Conservation (phyloP, 1,284 basidiomycete genomes). For the Naganishia cerealis region DNA sequence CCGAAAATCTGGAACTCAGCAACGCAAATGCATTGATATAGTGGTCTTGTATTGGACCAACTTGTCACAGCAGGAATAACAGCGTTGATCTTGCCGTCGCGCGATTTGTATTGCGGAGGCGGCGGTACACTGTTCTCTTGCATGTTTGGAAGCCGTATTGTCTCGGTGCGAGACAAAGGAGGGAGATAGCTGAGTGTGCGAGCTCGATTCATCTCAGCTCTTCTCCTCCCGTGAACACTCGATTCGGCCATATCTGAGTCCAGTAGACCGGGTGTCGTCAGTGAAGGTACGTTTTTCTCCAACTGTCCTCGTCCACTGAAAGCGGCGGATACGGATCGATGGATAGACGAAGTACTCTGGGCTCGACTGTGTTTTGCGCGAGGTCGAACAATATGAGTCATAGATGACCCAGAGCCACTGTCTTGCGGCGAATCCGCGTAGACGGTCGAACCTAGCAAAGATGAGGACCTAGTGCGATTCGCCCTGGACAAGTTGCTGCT, state of each 20-base stretch:
- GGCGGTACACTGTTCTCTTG: neutral
- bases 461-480: constrained; percentile 17
- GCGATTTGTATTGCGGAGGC: constrained; percentile 6
- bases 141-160: neutral
- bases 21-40: constrained; percentile 52
- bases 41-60: constrained; percentile 43
- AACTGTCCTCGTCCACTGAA: neutral
- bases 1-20: constrained; percentile 47
- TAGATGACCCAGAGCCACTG: neutral
- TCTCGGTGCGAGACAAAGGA: neutral
- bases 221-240: neutral
- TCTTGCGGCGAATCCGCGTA: neutral
- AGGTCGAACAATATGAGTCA: neutral
- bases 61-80: constrained; percentile 35
- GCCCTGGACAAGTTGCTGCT: constrained; percentile 7
- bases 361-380: constrained; percentile 1
- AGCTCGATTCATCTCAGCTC: neutral
- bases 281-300: neutral
- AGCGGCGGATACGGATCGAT: neutral
- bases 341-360: constrained; percentile 9
- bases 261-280: neutral
- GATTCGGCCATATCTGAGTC: neutral
- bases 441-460: constrained; percentile 8
- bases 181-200: constrained; percentile 3
- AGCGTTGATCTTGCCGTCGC: neutral